Evolutionary conservation across 345 rosid genomes (phyloP), one percentile per base, ranked within the genome.

Genomic region (Eucalyptus microcorys): DNA sequence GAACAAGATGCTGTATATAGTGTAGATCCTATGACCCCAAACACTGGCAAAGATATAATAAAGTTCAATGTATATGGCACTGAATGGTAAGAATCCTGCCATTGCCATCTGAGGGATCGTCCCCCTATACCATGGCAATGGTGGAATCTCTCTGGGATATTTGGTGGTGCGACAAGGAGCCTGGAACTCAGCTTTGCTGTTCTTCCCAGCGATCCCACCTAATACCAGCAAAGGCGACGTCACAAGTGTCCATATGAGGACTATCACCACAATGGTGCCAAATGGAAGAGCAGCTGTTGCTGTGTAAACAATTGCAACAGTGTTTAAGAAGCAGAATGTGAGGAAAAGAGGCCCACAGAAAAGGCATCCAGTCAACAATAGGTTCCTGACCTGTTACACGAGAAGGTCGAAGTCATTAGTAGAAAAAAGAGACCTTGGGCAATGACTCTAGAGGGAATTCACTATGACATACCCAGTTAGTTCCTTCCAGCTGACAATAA

Each of bases 111-210:
- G 95, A 52, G 95, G 95, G 68, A 94, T 86, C 14, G 94, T 59
- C 50, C 91, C 91, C 88, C 95, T 66, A 87, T 93, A 93, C 95
- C 95, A 94, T 8, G 94, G 95, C 92, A 94, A 86, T 57, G 91
- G 91, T 40, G 94, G 95, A 50, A 94, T 93, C 90, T 94, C 95
- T 88, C 94, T 89, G 30, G 94, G 95, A 90, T 94, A 94, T 88
- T 94, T 94, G 22, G 95, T 93, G 87, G 95, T 94, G 37, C 94
- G 95, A 76, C 94, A 92, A n/a, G 95, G 95, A 88, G 95, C 95
- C 89, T 94, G 95, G 89, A 94, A 94, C 90, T 94, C 95, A 86
- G 95, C 92, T 90, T 93, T 94, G 93, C 95, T 94, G 76, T 94
- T 94, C 86, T 93, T 94, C 86, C 95, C 95, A 3, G 95, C 95